Percentiles rank a stretch among this genome's conserved stretches.
phyloP scores from a whole-genome alignment of 1,284 basidiomycete species.

The Phylloporus sp. region DNA sequence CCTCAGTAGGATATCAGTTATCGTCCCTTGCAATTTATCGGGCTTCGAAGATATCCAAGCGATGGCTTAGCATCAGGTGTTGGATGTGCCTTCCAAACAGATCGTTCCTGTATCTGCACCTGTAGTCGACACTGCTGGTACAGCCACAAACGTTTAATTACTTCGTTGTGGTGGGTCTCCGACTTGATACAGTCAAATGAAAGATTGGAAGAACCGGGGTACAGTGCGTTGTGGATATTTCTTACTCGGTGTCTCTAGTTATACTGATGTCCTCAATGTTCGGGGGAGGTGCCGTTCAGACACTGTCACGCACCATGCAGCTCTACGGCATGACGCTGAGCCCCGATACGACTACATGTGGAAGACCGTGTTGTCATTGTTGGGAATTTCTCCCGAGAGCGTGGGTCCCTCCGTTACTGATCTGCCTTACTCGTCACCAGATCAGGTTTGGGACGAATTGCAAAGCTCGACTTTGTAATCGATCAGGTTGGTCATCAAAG shows the following conservation, averaged over 20 bases:
- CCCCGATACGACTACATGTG: slow-evolving; percentile 76
- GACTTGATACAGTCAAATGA: slow-evolving; percentile 81
- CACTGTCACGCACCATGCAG: slow-evolving; percentile 91
- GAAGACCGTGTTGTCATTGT: slow-evolving; percentile 89
- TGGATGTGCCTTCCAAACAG: slow-evolving; percentile 83
- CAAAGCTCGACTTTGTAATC: slow-evolving; percentile 87
- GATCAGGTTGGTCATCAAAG: slow-evolving; percentile 81
- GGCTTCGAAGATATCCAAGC: slow-evolving; percentile 65
- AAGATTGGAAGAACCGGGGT: slow-evolving; percentile 70
- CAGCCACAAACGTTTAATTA: slow-evolving; percentile 71
- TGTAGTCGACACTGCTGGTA: slow-evolving; percentile 41
- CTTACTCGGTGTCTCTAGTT: slow-evolving; percentile 81
- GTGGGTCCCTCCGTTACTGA: too few relatives aligned
- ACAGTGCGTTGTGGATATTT: slow-evolving; percentile 93
- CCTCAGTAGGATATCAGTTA: slow-evolving; percentile 79
- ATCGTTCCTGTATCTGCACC: slow-evolving; percentile 67
- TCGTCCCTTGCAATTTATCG: slow-evolving; percentile 70
- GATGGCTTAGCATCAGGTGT: slow-evolving; percentile 78
- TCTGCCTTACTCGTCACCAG: slow-evolving; percentile 22
- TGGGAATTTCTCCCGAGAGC: slow-evolving; percentile 35
- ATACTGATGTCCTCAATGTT: slow-evolving; percentile 85
- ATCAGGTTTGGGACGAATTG: slow-evolving; percentile 82
- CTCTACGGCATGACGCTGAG: slow-evolving; percentile 88
- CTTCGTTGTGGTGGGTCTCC: too few relatives aligned
- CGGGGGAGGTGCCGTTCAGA: slow-evolving; percentile 94